These are phyloP conservation scores for Dictyostelium purpureum DNA, from an alignment of 78 protist species.

Conservation along the genomic window DNA sequence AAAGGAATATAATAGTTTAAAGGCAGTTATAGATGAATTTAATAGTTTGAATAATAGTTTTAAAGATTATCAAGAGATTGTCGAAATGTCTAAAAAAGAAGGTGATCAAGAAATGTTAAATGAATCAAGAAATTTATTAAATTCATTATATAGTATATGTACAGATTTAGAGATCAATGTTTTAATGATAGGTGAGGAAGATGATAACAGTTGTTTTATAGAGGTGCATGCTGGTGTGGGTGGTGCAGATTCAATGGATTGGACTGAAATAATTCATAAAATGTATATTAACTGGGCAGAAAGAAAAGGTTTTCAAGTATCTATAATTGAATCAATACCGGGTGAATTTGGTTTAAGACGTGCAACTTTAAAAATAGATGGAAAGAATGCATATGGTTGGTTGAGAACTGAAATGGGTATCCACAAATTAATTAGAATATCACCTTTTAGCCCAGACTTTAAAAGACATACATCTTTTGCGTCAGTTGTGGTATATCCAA, in stretches of 20 bases:
- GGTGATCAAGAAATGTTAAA: neutral
- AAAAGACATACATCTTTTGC: conserved; percentile 78
- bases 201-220: neutral
- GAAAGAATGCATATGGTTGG: conserved; percentile 67
- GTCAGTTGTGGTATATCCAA: conserved; percentile 56
- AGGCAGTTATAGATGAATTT: neutral
- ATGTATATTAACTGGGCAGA: conserved; percentile 63
- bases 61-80: neutral
- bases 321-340: neutral
- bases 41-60: neutral
- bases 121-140: neutral
- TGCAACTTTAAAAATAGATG: conserved; percentile 16
- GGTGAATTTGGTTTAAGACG: conserved; percentile 65
- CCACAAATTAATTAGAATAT: conserved; percentile 95
- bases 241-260: conserved; percentile 72
- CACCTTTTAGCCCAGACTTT: conserved; percentile 85
- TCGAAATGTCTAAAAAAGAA: neutral
- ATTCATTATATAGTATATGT: neutral
- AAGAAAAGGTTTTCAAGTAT: neutral
- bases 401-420: conserved; percentile 89
- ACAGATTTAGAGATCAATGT: neutral
- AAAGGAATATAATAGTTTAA: neutral
- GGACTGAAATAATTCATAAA: conserved; percentile 33
- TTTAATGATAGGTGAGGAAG: conserved; percentile 19
- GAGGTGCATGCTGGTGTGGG: conserved; percentile 80